Conservation (phyloP, 805 yeast genomes). For the Saturnispora sanitii region DNA sequence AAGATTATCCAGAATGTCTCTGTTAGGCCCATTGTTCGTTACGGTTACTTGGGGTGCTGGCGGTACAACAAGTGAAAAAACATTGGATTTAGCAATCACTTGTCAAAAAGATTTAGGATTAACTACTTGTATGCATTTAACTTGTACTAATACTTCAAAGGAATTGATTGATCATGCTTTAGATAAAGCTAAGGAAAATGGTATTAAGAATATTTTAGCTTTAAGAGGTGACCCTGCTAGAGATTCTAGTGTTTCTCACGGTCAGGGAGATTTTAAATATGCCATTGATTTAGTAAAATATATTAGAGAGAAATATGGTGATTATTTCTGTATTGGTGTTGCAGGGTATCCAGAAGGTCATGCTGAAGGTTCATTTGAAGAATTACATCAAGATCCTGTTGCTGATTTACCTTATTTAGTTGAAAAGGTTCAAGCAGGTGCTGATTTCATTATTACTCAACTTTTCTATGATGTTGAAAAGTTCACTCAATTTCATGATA, state of each 20-base stretch:
- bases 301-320: slow-evolving; percentile 60
- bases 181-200: slow-evolving; percentile 56
- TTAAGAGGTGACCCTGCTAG: slow-evolving; percentile 94
- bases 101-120: slow-evolving; percentile 67
- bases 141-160: slow-evolving; percentile 88
- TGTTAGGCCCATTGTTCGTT: slow-evolving; percentile 78
- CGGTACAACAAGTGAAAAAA: slow-evolving; percentile 82
- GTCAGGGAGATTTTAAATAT: slow-evolving; percentile 46
- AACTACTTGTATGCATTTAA: slow-evolving; percentile 90
- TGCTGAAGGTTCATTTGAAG: slow-evolving; percentile 69
- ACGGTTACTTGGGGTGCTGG: slow-evolving; percentile 99
- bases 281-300: slow-evolving; percentile 85
- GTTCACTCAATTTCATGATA: slow-evolving; percentile 54
- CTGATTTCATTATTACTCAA: slow-evolving; percentile 88
- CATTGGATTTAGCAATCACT: slow-evolving; percentile 70
- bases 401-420: slow-evolving; percentile 71
- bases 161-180: slow-evolving; percentile 73
- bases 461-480: slow-evolving; percentile 80
- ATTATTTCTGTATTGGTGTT: slow-evolving; percentile 87
- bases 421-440: slow-evolving; percentile 89
- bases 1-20: slow-evolving; percentile 82
- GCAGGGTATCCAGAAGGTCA: slow-evolving; percentile 99
- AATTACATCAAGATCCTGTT: slow-evolving; percentile 48
- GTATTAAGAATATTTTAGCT: slow-evolving; percentile 83
- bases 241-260: slow-evolving; percentile 41